Conservation (phyloP, 257 asterid genomes). For the Sherardia arvensis region DNA sequence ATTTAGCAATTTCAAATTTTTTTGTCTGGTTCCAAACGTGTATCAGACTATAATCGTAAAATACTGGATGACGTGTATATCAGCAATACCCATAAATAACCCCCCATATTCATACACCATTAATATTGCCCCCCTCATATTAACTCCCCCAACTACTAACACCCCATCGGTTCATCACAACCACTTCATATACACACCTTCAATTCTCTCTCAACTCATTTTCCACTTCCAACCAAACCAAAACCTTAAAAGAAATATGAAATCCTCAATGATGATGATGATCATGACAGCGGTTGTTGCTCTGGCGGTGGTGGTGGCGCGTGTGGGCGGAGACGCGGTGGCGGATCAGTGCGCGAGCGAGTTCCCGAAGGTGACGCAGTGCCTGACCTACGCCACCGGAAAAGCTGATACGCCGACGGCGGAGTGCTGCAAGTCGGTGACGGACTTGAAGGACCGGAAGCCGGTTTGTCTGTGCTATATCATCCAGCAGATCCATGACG, state of each 20-base stretch:
- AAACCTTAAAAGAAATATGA: not conserved
- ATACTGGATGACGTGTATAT: no score
- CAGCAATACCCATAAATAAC: not conserved
- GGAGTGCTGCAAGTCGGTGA: constrained; percentile 64
- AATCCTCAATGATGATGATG: not conserved
- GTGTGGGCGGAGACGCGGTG: constrained; percentile 12
- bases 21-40: no score
- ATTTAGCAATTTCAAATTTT: no score
- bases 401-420: constrained; percentile 49
- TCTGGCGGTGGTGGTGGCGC: not conserved
- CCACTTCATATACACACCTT: not conserved
- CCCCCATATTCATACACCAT: not conserved
- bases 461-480: constrained; percentile 72
- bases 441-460: constrained; percentile 35
- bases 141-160: constrained; percentile 12
- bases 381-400: constrained; percentile 58
- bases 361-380: constrained; percentile 33
- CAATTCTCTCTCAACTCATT: not conserved
- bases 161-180: not conserved
- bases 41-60: no score
- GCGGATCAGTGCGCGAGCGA: not conserved
- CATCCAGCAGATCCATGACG: constrained; percentile 69
- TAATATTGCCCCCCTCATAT: not conserved
- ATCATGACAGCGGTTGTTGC: not conserved
- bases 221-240: not conserved